phyloP scores from a whole-genome alignment of 2,329 filamentous ascomycete species.

The Magnaporthiopsis poae region DNA sequence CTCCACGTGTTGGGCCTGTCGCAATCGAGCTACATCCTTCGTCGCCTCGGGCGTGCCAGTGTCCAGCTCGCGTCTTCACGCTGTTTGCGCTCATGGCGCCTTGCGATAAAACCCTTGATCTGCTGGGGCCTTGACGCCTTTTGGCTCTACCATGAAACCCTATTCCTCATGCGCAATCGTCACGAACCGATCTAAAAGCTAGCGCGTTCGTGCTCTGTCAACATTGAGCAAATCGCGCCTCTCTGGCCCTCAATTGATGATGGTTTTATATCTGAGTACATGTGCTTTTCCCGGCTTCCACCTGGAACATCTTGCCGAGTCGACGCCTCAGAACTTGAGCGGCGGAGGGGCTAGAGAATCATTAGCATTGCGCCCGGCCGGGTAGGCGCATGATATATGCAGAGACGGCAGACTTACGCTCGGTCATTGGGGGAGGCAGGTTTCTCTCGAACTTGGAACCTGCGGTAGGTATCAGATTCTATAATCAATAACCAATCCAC shows the following conservation, averaged over 20 bases:
- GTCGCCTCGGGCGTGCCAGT: too few species aligned
- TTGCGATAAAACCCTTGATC: too few species aligned
- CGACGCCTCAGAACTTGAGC: constrained; percentile 31
- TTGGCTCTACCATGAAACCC: too few species aligned
- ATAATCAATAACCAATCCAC: constrained; percentile 9
- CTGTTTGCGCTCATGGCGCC: too few species aligned
- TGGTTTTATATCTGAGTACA: not conserved
- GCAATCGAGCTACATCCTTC: too few species aligned
- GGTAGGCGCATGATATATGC: not conserved
- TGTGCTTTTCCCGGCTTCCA: not conserved
- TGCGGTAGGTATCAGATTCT: constrained; percentile 25
- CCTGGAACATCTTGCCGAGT: not conserved
- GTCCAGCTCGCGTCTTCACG: too few species aligned
- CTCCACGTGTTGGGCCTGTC: too few species aligned
- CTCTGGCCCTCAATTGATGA: not conserved
- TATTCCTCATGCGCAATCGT: too few species aligned
- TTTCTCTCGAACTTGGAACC: constrained; percentile 96
- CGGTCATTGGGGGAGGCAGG: constrained; percentile 66
- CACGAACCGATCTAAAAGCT: too few species aligned
- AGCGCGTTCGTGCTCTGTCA: not conserved
- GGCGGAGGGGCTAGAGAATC: constrained; percentile 35
- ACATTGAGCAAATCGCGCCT: not conserved
- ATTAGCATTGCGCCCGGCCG: constrained; percentile 12
- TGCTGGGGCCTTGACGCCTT: too few species aligned
- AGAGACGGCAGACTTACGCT: constrained; percentile 54